Evolutionary conservation across 768 basidiomycete genomes (phyloP), one percentile per base, ranked within the genome.

Genomic region (Rhodotorula paludigena): DNA sequence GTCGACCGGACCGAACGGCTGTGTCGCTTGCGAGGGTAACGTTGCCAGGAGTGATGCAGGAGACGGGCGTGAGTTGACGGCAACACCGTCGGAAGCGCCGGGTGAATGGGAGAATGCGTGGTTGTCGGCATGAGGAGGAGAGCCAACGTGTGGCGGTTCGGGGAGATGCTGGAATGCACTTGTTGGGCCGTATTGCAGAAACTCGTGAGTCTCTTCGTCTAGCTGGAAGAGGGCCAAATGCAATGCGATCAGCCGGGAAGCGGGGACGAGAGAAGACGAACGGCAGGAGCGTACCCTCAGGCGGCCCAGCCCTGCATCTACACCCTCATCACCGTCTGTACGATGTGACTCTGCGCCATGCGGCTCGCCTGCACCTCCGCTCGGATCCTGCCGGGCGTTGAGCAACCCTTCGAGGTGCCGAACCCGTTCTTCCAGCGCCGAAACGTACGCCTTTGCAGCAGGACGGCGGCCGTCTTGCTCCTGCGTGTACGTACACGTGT

Each of bases 131-230:
- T 11, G n/a, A n/a, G 45, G 36, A 25, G 25, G 47, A 39, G 35
- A 52, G 20, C 51, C 20, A 11, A 10, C 21, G 20, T 52, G 18
- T 16, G 35, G 35, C 16, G 59, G 66, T 16, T 36, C 45, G 11
- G 52, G 52, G 8, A 77, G 53, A 55, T 76, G 75, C 5, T 74
- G 73, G 47, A 76, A 77, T 0, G 77, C 77, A 7, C 71, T 73
- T 2, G 77, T 78, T 5, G 77, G 78, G 10, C 78, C 78, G 57
- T 77, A 76, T 1, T 71, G 62, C n/a, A 76, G 73, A 32, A 77
- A 60, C 41, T 77, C 73, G 16, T 73, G 73, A 1, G 71, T 72
- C 47, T 72, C 68, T 18, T 66, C 74, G 48, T 75, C 74, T 25
- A 77, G 63, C 74, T 75, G n/a, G 30, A 15, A 33, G 20, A 14